These are phyloP conservation scores for Rubia balearica DNA, from an alignment of 305 asterid species.

Conservation along the genomic window DNA sequence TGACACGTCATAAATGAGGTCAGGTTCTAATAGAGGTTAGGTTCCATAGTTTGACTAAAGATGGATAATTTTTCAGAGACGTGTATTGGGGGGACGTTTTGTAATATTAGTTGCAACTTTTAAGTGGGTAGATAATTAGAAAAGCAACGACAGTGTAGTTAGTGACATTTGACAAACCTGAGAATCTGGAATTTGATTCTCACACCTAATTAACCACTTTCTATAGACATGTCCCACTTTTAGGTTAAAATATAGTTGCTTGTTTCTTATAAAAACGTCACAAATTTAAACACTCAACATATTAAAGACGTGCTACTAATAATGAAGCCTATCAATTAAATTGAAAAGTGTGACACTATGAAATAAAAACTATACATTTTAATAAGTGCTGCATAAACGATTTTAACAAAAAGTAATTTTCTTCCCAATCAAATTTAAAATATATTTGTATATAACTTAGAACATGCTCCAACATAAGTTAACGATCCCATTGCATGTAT, in stretches of 20 bases:
- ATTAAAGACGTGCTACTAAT: background rate
- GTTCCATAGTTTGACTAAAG: background rate
- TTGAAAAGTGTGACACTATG: background rate
- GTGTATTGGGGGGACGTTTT: background rate
- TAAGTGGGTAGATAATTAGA: background rate
- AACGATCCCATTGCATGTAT: too few species aligned
- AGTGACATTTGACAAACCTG: background rate
- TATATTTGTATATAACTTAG: too few species aligned
- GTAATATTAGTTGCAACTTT: background rate
- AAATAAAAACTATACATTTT: too few species aligned
- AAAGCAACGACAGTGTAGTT: background rate
- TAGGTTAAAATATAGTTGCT: background rate
- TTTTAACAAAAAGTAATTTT: too few species aligned
- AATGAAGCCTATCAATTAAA: background rate
- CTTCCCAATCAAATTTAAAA: background rate
- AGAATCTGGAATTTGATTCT: background rate
- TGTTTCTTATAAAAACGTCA: background rate
- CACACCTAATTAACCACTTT: background rate
- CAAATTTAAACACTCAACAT: background rate
- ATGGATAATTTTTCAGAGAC: too few species aligned
- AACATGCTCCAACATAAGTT: background rate
- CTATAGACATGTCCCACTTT: background rate
- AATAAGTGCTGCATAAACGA: too few species aligned
- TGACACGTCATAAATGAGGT: too few species aligned
- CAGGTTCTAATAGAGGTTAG: too few species aligned